Evolutionary conservation across 2,329 filamentous ascomycete genomes (phyloP).

Genomic region (Penicillium corylophilum): DNA sequence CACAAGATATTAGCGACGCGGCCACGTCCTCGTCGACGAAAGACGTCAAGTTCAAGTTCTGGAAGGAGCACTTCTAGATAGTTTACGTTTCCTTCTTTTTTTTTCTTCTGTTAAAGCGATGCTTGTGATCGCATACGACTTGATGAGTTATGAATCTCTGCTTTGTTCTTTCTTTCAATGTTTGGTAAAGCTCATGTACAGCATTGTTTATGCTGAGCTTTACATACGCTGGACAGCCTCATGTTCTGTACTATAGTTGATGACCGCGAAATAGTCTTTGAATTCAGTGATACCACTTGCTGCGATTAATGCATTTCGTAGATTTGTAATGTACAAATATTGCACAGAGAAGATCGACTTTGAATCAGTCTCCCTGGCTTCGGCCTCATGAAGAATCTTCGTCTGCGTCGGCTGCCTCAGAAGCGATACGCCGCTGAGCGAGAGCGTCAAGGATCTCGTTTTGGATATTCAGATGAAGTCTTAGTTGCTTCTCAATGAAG

Average conservation of each 20-base stretch:
- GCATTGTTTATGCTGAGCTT: conserved; percentile 1
- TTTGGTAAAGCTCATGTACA: conserved; percentile 3
- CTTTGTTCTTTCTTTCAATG: conserved; percentile 5
- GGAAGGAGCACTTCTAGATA: conserved; percentile 80
- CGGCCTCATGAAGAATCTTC: neutral
- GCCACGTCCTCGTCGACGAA: conserved; percentile 69
- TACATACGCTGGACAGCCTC: conserved; percentile 4
- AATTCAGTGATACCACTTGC: neutral
- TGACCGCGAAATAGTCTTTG: neutral
- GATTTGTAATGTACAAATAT: neutral
- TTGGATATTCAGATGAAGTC: conserved; percentile 57
- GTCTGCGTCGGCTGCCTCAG: neutral
- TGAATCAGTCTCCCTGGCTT: neutral
- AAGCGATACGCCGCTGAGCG: neutral
- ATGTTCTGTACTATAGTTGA: conserved; percentile 23
- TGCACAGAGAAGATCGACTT: neutral
- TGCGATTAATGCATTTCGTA: neutral
- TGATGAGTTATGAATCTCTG: conserved; percentile 25
- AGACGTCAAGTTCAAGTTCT: conserved; percentile 93
- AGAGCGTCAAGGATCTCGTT: conserved; percentile 38
- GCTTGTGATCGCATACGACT: conserved; percentile 12
- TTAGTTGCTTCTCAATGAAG: conserved; percentile 61
- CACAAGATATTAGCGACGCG: conserved; percentile 80
- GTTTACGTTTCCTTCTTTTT: conserved; percentile 1
- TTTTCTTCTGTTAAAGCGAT: conserved; percentile 1